Evolutionary conservation across 306 rosid species (phyloP), one percentile per base, ranked within the genome.

Genomic region (Glycine latifolia): DNA sequence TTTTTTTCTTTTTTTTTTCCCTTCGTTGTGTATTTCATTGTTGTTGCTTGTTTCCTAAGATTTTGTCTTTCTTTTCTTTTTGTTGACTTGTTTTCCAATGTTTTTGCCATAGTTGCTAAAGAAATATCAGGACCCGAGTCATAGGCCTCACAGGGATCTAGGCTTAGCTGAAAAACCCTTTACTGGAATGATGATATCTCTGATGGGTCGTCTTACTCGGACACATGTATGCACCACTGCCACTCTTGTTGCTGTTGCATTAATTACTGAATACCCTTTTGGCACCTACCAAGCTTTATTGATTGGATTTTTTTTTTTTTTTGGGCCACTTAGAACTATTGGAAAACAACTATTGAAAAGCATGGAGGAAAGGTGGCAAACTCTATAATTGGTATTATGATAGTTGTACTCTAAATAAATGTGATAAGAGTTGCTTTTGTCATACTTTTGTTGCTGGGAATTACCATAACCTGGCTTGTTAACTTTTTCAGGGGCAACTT

Each of bases 181-280:
- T 48, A 84, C 85, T 8, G 97, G 94, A 77, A 90, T 91, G 94
- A 84, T 75, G 81, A 87, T 95, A 26, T 89, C 96, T n/a, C 78
- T 95, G 6, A 93, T 89, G 86, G 98, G 98, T 12, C 97, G 94
- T 79, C 97, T 91, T 60, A 74, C 86, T 33, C 52, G 89, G 68
- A 91, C 98, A 71, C 97, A 91, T 81, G 96, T 91, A 88, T 54
- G 90, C 50, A 79, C n/a, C 65, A 53, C 9, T 71, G 41, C 47
- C 37, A 65, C 26, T 70, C 2, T 6, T 62, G 16, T 20, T 73
- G 31, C 31, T 26, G 31, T 26, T 26, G 31, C 31, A 26, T 26
- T 26, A 26, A 26, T 39, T 39, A 39, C 44, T 39, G 44, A 39
- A 56, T 16, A 56, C 33, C 33, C 62, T 39, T 39, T 39, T 39